Base-by-base conservation (phyloP, 2,329 filamentous ascomycete genomes). In the Stenocarpella maydis region DNA sequence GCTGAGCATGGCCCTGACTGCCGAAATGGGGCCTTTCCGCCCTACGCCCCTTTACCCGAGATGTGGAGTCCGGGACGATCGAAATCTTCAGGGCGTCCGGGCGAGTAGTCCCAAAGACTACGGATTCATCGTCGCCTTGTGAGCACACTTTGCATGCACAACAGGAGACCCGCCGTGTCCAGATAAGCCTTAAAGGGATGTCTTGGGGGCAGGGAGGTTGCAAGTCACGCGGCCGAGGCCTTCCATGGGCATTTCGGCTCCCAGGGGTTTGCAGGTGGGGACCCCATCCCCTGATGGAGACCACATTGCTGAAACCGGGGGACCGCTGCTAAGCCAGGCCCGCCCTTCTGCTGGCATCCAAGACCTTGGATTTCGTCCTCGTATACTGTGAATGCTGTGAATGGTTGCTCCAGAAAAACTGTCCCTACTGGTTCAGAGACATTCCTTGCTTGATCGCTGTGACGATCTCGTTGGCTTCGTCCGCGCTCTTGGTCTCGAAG, bases 391-490 rank as follows among this genome's bases (percentile, higher is more conserved):
- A 45, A n/a, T 21, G 15, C 12, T 34, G 43, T 19, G 26, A 63
- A 34, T 49, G 43, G 34, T 58, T 49, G 34, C 47, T 31, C 15
- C 19, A n/a, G n/a, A n/a, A n/a, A 7, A 10, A 19, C 31, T 21
- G 17, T 58, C 31, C 84, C 82, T 69, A 86, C 54, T 85, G 79
- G 75, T 92, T 92, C 28, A 90, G 88, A 41, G 89, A 87, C 65
- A 93, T 90, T 37, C 92, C 91, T 79, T 89, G 93, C 80, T 92
- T 92, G 71, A 96, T 88, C 81, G 94, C 92, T 69, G 83, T 85
- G 34, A 95, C 92, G 77, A 96, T 93, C 77, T 93, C 91, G n/a
- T 87, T 84, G 52, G 93, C 92, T 79, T 95, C 92, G 37, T 90
- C 88, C 14, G 86, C 83, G 73, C 84, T 91, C 73, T 87, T 88